Evolutionary conservation across 2,329 filamentous ascomycete genomes (phyloP).

Genomic region (Corynespora cassiicola): DNA sequence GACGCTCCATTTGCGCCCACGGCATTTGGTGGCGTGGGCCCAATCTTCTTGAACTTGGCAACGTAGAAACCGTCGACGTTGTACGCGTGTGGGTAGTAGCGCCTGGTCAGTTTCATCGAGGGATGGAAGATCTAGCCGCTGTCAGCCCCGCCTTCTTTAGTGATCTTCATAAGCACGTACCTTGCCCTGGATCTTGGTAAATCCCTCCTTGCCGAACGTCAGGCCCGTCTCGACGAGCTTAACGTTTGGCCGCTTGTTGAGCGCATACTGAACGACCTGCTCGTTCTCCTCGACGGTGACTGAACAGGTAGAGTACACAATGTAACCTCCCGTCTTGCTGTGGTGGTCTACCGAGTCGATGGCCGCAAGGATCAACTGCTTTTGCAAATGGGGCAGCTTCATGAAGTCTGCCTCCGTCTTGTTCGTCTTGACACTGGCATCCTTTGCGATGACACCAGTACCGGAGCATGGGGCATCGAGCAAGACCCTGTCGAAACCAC

Average conservation of each 20-base stretch:
- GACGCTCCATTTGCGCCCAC: conserved; percentile 41
- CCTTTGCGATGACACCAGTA: conserved; percentile 97
- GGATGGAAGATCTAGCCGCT: conserved; percentile 23
- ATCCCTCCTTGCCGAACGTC: conserved; percentile 89
- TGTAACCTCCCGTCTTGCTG: conserved; percentile 90
- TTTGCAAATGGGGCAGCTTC: conserved; percentile 90
- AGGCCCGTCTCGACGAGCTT: conserved; percentile 91
- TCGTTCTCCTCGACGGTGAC: conserved; percentile 96
- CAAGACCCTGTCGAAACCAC: conserved; percentile 92
- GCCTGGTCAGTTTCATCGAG: no score
- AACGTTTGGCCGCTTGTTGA: conserved; percentile 91
- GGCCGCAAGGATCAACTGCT: conserved; percentile 88
- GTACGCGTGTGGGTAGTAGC: conserved; percentile 46
- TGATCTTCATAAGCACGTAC: conserved; percentile 81
- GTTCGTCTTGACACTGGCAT: conserved; percentile 96
- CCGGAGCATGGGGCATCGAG: conserved; percentile 96
- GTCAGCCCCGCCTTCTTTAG: conserved; percentile 76
- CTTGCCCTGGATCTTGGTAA: conserved; percentile 90
- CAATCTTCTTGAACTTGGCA: conserved; percentile 94
- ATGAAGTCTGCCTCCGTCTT: conserved; percentile 97
- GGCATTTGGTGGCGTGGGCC: conserved; percentile 71
- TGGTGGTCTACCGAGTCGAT: conserved; percentile 94
- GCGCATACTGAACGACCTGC: conserved; percentile 89
- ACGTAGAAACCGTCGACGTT: conserved; percentile 96
- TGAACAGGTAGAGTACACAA: conserved; percentile 96